A percentile compares a stretch with the other conserved stretches of the same genome.
These are phyloP conservation scores for Aspergillus sp. DNA, from an alignment of 2,329 filamentous ascomycete species.

Conservation along the genomic window DNA sequence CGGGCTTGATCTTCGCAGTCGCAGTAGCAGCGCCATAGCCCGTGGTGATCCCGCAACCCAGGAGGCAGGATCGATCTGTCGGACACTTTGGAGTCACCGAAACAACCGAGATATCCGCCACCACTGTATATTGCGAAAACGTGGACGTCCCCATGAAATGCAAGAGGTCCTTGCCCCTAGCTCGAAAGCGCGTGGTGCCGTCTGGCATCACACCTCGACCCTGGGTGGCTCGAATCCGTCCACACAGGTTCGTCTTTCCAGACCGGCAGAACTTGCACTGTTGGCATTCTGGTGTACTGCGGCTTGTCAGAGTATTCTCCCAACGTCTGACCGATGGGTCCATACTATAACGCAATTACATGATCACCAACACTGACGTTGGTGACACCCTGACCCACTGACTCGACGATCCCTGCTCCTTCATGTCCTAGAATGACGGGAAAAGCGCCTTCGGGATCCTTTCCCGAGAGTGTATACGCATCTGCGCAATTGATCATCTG, in stretches of 20 bases:
- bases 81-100: slow-evolving; percentile 85
- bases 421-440: slow-evolving; percentile 85
- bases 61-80: slow-evolving; percentile 92
- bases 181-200: slow-evolving; percentile 89
- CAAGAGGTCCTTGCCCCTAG: slow-evolving; percentile 88
- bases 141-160: slow-evolving; percentile 99
- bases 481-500: slow-evolving; percentile 49
- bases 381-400: slow-evolving; percentile 88
- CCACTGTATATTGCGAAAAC: slow-evolving; percentile 98
- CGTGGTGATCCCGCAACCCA: slow-evolving; percentile 97
- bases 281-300: slow-evolving; percentile 87
- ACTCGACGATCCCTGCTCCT: slow-evolving; percentile 87
- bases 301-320: slow-evolving; percentile 15
- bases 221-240: slow-evolving; percentile 97
- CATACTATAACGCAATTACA: slow-evolving; percentile 81
- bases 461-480: slow-evolving; percentile 90
- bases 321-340: slow-evolving; percentile 16
- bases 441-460: slow-evolving; percentile 93
- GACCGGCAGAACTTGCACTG: slow-evolving; percentile 99
- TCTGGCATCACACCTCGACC: slow-evolving; percentile 96
- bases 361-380: slow-evolving; percentile 90
- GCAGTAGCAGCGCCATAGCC: slow-evolving; percentile 94
- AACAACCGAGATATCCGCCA: slow-evolving; percentile 97
- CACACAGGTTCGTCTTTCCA: slow-evolving; percentile 98
- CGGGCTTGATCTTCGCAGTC: slow-evolving; percentile 87